phyloP scores from a whole-genome alignment of 2,329 filamentous ascomycete species.

The Verticillium nubilum region DNA sequence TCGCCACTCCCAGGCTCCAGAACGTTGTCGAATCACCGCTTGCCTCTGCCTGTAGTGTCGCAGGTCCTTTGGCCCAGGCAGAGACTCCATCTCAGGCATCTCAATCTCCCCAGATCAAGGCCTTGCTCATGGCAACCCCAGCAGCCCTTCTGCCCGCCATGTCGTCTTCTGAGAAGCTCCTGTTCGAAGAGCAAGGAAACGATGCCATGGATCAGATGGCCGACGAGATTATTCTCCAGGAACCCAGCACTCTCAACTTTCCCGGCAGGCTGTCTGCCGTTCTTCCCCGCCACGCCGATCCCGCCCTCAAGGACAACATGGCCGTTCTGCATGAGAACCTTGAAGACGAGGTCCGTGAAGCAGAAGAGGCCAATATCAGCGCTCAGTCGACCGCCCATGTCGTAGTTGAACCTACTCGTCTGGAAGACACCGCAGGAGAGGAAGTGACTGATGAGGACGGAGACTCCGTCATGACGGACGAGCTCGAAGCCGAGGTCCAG shows the following conservation, averaged over 20 bases:
- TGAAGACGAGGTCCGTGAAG: slow-evolving; percentile 7
- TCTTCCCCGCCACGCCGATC: slow-evolving; percentile 36
- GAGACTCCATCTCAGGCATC: not conserved
- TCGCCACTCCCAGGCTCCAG: slow-evolving; percentile 13
- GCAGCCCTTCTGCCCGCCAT: slow-evolving; percentile 14
- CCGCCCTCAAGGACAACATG: slow-evolving; percentile 25
- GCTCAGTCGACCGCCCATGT: not conserved
- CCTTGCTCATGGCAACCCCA: slow-evolving; percentile 26
- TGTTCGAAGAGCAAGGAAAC: slow-evolving; percentile 25
- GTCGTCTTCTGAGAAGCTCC: slow-evolving; percentile 30
- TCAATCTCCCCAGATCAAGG: slow-evolving; percentile 28
- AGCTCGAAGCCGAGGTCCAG: slow-evolving; percentile 20
- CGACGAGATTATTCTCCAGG: slow-evolving; percentile 24
- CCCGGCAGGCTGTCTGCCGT: slow-evolving; percentile 40
- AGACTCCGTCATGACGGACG: slow-evolving; percentile 14
- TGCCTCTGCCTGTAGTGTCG: not conserved
- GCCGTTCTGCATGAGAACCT: slow-evolving; percentile 22
- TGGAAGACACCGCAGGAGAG: slow-evolving; percentile 7
- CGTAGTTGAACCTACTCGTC: not conserved
- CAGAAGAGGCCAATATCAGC: not conserved
- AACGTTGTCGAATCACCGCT: not conserved
- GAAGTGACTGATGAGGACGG: slow-evolving; percentile 6
- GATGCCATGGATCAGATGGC: slow-evolving; percentile 16
- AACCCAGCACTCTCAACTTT: slow-evolving; percentile 32
- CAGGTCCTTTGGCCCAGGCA: not conserved